Base-by-base conservation (phyloP, 2,329 filamentous ascomycete genomes). In the Calonectria leucothoes region DNA sequence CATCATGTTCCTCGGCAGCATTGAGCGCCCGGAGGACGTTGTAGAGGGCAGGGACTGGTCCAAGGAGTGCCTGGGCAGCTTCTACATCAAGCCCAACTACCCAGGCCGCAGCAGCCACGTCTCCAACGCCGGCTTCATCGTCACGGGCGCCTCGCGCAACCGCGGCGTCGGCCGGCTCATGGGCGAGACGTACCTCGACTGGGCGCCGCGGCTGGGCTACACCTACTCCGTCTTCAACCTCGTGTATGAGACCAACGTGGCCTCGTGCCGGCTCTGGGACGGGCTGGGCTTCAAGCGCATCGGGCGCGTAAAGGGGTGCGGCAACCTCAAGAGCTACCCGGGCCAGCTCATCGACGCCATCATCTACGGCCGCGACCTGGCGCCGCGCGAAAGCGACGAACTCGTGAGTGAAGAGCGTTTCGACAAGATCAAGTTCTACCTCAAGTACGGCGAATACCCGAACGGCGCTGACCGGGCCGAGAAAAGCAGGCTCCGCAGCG, bases 371-470 rank as follows among this genome's bases (percentile, higher is more conserved):
- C 89, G 91, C 68, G 91, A 93, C 79, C 86, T 92, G 74, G 86
- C 85, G 20, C 82, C 82, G 57, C 83, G 83, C 72, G 93, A 95
- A 80, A 91, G 90, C 80, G 95, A 97, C 82, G 94, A 97, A 83
- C 93, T 94, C 83, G 93, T 96, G 80, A 96, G 94, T 84, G 96
- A 98, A 88, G 96, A 98, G 87, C 94, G 97, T 79, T 98, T 98
- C 88, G 96, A 98, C 88, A 98, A 98, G 89, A 98, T 98, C 83
- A 94, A 96, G 82, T 98, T 94, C 88, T 98, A 98, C 86, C 92
- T 98, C 82, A 97, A 98, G 86, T 95, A 96, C 84, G 94, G 93
- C 82, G 95, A 96, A 84, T 98, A 99, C 84, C 97, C 97, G 73
- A 93, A 93, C 80, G 96, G 96, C 75, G 96, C 96, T 82, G 95